These are phyloP conservation scores for Scutellospora calospora DNA, from an alignment of 371 early-diverging fungal genomes.

Conservation along the genomic window DNA sequence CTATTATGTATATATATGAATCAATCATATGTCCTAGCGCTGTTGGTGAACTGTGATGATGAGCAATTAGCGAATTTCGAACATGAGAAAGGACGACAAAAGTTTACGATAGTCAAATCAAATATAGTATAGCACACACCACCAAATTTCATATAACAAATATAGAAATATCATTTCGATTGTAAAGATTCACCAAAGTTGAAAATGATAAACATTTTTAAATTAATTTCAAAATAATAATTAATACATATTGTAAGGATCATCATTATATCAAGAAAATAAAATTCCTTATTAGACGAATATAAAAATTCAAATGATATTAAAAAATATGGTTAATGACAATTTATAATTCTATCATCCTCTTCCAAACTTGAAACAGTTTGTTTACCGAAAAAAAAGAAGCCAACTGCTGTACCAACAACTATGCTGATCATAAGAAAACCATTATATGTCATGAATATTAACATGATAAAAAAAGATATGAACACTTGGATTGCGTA, in stretches of 20 bases:
- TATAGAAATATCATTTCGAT: too few relatives aligned
- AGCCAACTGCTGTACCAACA: constrained; percentile 63
- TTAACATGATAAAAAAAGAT: constrained; percentile 84
- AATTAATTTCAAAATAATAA: neutral
- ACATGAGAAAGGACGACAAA: too few relatives aligned
- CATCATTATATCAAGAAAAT: neutral
- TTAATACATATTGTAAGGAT: neutral
- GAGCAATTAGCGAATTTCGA: too few relatives aligned
- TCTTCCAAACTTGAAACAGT: neutral
- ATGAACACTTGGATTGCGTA: constrained; percentile 75
- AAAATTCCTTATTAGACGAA: neutral
- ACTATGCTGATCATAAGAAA: constrained; percentile 76
- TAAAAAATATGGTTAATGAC: neutral
- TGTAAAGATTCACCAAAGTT: too few relatives aligned
- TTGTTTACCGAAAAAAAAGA: neutral
- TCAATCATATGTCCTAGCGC: too few relatives aligned
- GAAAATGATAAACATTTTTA: too few relatives aligned
- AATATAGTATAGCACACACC: too few relatives aligned
- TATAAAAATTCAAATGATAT: neutral
- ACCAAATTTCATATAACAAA: too few relatives aligned
- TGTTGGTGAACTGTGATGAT: too few relatives aligned
- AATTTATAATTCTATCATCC: neutral
- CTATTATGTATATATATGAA: too few relatives aligned
- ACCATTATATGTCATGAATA: constrained; percentile 90
- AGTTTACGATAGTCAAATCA: too few relatives aligned